Percentiles rank a stretch among this genome's conserved stretches.
phyloP scores from a whole-genome alignment of 2,329 filamentous ascomycete genomes.

The Stachybotrys chlorohalonatus region DNA sequence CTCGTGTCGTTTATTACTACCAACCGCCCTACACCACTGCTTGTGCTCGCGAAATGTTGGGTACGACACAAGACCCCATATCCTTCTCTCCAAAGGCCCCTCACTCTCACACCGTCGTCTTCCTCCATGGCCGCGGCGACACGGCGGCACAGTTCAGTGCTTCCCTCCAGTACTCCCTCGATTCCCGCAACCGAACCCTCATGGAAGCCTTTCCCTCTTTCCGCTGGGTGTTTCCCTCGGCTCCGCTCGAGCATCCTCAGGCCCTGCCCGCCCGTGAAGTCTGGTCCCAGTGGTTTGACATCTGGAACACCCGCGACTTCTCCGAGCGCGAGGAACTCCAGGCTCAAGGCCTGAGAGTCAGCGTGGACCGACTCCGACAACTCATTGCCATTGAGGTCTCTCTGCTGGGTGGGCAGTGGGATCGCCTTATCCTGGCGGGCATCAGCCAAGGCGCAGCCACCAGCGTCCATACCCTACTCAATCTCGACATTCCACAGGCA shows the following conservation, averaged over 20 bases:
- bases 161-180: slow-evolving; percentile 18
- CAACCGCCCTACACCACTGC: no score
- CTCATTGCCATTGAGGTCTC: slow-evolving; percentile 25
- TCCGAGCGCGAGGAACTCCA: slow-evolving; percentile 32
- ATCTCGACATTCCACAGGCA: slow-evolving; percentile 15
- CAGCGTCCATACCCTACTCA: slow-evolving; percentile 26
- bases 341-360: slow-evolving; percentile 28
- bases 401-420: slow-evolving; percentile 23
- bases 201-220: slow-evolving; percentile 31
- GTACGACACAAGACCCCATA: not conserved
- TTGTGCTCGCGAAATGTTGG: not conserved
- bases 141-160: slow-evolving; percentile 21
- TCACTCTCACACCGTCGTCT: slow-evolving; percentile 34
- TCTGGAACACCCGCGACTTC: slow-evolving; percentile 32
- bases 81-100: slow-evolving; percentile 5
- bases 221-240: slow-evolving; percentile 41
- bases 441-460: slow-evolving; percentile 38
- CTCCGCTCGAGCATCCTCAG: slow-evolving; percentile 20
- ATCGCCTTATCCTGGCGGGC: slow-evolving; percentile 32
- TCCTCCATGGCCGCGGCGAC: slow-evolving; percentile 37
- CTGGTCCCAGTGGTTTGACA: slow-evolving; percentile 41
- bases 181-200: slow-evolving; percentile 23
- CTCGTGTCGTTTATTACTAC: no score
- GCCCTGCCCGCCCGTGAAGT: slow-evolving; percentile 6
- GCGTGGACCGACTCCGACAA: slow-evolving; percentile 19